phyloP scores from a whole-genome alignment of 441 rosid species.

The Brassica balearica region DNA sequence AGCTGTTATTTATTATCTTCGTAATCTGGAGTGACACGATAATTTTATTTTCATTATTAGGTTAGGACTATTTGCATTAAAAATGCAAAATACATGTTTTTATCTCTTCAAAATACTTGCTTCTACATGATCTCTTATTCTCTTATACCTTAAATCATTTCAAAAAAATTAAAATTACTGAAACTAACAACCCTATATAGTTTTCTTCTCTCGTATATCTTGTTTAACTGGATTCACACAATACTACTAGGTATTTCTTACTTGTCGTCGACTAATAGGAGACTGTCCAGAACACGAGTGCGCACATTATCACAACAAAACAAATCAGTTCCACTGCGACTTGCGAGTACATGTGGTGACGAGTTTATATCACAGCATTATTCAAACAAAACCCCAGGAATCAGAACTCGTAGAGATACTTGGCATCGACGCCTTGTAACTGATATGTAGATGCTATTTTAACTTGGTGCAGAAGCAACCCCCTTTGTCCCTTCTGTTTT shows the following conservation, averaged over 20 bases:
- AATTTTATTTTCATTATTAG: conserved; percentile 1
- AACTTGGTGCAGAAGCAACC: conserved; percentile 39
- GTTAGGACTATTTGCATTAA: background rate
- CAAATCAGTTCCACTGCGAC: background rate
- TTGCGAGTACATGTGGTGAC: conserved; percentile 14
- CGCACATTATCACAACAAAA: conserved; percentile 2
- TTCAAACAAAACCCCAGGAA: background rate
- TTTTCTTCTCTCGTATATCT: background rate
- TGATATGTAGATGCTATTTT: conserved; percentile 15
- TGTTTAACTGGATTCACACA: background rate
- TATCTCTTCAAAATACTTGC: background rate
- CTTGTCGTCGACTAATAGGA: conserved; percentile 14
- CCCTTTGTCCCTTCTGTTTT: conserved; percentile 28
- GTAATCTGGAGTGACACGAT: conserved; percentile 4
- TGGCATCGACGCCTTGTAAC: conserved; percentile 34
- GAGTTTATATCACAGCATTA: background rate
- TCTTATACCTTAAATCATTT: background rate
- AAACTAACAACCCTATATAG: conserved; percentile 2
- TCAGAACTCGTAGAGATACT: conserved; percentile 13
- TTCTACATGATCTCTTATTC: background rate
- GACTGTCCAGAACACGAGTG: conserved; percentile 11
- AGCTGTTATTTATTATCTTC: background rate
- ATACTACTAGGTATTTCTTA: background rate
- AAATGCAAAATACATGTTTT: conserved; percentile 14
- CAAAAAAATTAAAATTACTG: background rate